These are phyloP conservation scores for Leishmania martiniquensis DNA, from an alignment of 208 protist genomes.

Conservation along the genomic window DNA sequence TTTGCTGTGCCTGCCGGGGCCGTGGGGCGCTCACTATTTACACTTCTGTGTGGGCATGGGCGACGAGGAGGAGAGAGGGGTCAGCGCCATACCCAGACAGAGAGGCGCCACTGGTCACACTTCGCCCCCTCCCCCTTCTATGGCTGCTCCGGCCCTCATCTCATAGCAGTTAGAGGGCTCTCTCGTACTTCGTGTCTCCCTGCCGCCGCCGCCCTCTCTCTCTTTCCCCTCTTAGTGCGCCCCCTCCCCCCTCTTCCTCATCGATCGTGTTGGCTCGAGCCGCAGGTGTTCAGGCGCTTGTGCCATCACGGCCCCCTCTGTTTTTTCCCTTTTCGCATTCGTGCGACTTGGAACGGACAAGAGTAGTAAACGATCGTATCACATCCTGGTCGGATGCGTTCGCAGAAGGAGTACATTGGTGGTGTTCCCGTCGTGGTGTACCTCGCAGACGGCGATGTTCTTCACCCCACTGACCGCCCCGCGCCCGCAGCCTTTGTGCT, in stretches of 20 bases:
- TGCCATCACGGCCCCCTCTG: neutral
- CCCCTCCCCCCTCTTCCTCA: no score
- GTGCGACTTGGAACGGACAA: neutral
- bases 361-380: neutral
- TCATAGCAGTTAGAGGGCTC: neutral
- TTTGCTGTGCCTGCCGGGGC: neutral
- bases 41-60: neutral
- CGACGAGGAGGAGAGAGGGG: neutral
- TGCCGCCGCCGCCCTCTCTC: no score
- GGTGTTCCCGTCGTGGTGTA: conserved; percentile 65
- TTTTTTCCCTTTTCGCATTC: no score
- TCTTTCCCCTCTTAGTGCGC: no score
- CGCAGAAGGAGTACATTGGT: conserved; percentile 44
- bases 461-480: conserved; percentile 41
- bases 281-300: neutral
- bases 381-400: conserved; percentile 16
- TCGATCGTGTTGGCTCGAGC: neutral
- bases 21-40: neutral
- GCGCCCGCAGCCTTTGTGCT: conserved; percentile 57
- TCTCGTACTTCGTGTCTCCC: neutral
- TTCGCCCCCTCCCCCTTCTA: neutral
- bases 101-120: neutral
- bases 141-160: neutral
- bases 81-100: neutral
- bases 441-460: conserved; percentile 53